Conservation (phyloP, 2,329 filamentous ascomycete species). For the Incumbomyces lentus region DNA sequence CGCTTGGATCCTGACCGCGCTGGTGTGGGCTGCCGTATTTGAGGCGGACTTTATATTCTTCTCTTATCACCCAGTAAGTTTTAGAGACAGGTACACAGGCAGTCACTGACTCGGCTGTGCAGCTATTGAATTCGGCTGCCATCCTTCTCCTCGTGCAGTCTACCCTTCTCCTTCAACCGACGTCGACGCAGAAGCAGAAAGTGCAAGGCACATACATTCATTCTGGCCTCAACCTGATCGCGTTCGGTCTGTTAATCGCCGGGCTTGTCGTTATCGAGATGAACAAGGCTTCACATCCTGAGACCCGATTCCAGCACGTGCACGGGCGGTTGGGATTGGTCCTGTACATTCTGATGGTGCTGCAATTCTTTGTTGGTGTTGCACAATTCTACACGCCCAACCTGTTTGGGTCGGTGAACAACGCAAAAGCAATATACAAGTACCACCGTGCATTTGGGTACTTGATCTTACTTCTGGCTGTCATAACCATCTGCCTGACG, state of each 20-base stretch:
- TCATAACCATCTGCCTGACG: slow-evolving; percentile 65
- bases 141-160: slow-evolving; percentile 68
- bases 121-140: slow-evolving; percentile 51
- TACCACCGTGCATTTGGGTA: slow-evolving; percentile 78
- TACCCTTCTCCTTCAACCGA: slow-evolving; percentile 79
- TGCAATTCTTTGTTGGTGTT: slow-evolving; percentile 70
- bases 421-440: slow-evolving; percentile 77
- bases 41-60: slow-evolving; percentile 65
- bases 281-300: slow-evolving; percentile 69
- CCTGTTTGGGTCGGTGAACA: slow-evolving; percentile 62
- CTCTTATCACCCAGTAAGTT: slow-evolving; percentile 69
- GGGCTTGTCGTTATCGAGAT: slow-evolving; percentile 42
- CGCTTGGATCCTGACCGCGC: slow-evolving; percentile 60
- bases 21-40: slow-evolving; percentile 71
- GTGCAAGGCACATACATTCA: slow-evolving; percentile 53
- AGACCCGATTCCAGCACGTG: slow-evolving; percentile 58
- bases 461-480: slow-evolving; percentile 54
- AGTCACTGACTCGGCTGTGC: slow-evolving; percentile 3
- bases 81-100: slow-evolving; percentile 14
- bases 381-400: slow-evolving; percentile 68
- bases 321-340: slow-evolving; percentile 77
- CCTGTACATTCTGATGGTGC: slow-evolving; percentile 57
- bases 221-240: slow-evolving; percentile 53
- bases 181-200: slow-evolving; percentile 67
- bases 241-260: slow-evolving; percentile 25